A percentile compares a stretch with the other conserved stretches of the same genome.
Conservation (phyloP, 441 rosid species). For the Pelargonium citronellum region DNA sequence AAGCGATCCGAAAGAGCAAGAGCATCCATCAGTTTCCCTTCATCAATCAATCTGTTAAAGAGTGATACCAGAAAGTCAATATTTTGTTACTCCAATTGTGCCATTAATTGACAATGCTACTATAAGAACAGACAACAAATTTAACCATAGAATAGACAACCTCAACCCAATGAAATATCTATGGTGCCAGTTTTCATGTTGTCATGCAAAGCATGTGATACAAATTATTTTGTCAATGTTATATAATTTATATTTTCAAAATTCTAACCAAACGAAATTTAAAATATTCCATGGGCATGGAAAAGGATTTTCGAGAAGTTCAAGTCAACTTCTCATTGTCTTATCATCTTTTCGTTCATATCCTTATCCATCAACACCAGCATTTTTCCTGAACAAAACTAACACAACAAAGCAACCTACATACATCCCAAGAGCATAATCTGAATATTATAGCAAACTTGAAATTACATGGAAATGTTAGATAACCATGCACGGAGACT, state of each 20-base stretch:
- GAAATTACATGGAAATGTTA: neutral
- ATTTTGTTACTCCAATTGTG: neutral
- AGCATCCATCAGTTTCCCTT: slow-evolving; percentile 93
- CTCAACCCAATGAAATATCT: neutral
- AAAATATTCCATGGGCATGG: too few relatives aligned
- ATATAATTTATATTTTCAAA: neutral
- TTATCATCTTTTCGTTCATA: neutral
- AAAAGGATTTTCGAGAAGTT: neutral
- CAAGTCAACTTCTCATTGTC: neutral
- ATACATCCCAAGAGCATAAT: neutral
- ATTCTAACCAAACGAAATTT: neutral
- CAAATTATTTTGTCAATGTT: neutral
- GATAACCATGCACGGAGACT: slow-evolving; percentile 7
- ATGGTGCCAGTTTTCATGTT: neutral
- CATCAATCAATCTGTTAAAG: slow-evolving; percentile 66
- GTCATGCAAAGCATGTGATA: neutral
- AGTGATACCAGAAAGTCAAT: slow-evolving; percentile 11
- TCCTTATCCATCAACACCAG: neutral
- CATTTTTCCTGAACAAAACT: neutral
- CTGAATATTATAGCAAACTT: slow-evolving; percentile 4
- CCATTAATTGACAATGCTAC: slow-evolving; percentile 8
- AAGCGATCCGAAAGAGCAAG: slow-evolving; percentile 99
- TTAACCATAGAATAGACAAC: neutral
- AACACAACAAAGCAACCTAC: neutral
- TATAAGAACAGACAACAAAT: slow-evolving; percentile 7